phyloP scores from a whole-genome alignment of 805 yeast species.

The Candida silvicultrix region DNA sequence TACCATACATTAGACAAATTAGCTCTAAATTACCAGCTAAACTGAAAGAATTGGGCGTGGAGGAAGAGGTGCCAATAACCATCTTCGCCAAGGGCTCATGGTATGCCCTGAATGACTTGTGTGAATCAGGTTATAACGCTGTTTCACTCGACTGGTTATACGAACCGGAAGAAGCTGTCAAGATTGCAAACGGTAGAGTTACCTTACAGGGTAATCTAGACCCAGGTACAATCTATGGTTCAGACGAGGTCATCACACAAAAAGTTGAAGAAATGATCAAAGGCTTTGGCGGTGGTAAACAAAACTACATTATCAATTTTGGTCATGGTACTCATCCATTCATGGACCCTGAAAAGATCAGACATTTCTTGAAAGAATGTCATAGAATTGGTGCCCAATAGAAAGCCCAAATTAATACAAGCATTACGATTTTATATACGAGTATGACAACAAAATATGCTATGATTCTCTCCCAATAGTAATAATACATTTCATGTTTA shows the following conservation, averaged over 20 bases:
- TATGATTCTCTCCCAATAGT: too few relatives aligned
- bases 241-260: slow-evolving; percentile 68
- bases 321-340: slow-evolving; percentile 99
- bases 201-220: slow-evolving; percentile 92
- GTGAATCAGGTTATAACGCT: slow-evolving; percentile 73
- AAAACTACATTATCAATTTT: slow-evolving; percentile 85
- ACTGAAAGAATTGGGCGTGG: slow-evolving; percentile 63
- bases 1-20: slow-evolving; percentile 82
- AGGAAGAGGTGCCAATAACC: slow-evolving; percentile 75
- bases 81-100: slow-evolving; percentile 95
- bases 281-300: slow-evolving; percentile 93
- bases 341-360: slow-evolving; percentile 89
- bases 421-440: too few relatives aligned
- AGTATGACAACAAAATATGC: too few relatives aligned
- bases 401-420: too few relatives aligned
- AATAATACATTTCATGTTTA: too few relatives aligned
- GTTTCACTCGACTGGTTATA: slow-evolving; percentile 94
- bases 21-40: slow-evolving; percentile 61
- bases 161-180: slow-evolving; percentile 80
- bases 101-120: slow-evolving; percentile 86
- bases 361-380: slow-evolving; percentile 80
- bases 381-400: slow-evolving; percentile 66
- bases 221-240: slow-evolving; percentile 92
- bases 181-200: slow-evolving; percentile 66
- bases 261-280: slow-evolving; percentile 84